Percentiles rank a stretch among this genome's conserved stretches.
Evolutionary conservation across 306 rosid species (phyloP).

Genomic region (Calophaca sinica): DNA sequence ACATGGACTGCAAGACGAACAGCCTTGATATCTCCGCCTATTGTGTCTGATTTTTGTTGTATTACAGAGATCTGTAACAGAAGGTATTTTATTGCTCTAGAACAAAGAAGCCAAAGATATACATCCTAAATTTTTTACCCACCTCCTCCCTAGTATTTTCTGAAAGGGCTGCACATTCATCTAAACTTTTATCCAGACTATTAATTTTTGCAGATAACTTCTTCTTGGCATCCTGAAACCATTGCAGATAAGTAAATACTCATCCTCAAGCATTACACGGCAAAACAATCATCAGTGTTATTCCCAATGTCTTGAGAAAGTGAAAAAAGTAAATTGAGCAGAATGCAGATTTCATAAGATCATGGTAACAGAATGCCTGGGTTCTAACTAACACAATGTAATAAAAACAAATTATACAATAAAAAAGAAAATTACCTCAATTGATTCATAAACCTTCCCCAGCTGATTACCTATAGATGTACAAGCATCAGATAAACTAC

Average conservation of each 20-base stretch:
- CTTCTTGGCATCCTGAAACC: slow-evolving; percentile 73
- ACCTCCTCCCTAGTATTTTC: slow-evolving; percentile 67
- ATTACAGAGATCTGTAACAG: slow-evolving; percentile 65
- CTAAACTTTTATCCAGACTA: slow-evolving; percentile 61
- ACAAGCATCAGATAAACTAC: slow-evolving; percentile 88
- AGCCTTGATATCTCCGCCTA: slow-evolving; percentile 56
- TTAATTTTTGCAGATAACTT: slow-evolving; percentile 70
- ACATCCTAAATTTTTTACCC: slow-evolving; percentile 37
- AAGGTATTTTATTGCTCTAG: slow-evolving; percentile 27
- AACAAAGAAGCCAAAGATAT: slow-evolving; percentile 3
- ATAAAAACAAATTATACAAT: slow-evolving; percentile 12
- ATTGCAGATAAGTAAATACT: slow-evolving; percentile 33
- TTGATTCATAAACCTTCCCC: slow-evolving; percentile 75
- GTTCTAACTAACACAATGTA: not conserved
- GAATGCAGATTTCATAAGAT: slow-evolving; percentile 26
- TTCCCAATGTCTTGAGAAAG: slow-evolving; percentile 32
- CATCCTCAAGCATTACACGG: slow-evolving; percentile 7
- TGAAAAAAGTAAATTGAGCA: slow-evolving; percentile 21
- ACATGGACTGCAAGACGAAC: slow-evolving; percentile 61
- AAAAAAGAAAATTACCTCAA: slow-evolving; percentile 58
- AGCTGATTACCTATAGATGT: slow-evolving; percentile 72
- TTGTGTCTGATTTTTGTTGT: slow-evolving; percentile 54
- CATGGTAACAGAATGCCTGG: slow-evolving; percentile 1
- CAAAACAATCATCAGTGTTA: slow-evolving; percentile 15
- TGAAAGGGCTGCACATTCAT: slow-evolving; percentile 59